Evolutionary conservation across 441 rosid species (phyloP).

Genomic region (Omphalea diandra): DNA sequence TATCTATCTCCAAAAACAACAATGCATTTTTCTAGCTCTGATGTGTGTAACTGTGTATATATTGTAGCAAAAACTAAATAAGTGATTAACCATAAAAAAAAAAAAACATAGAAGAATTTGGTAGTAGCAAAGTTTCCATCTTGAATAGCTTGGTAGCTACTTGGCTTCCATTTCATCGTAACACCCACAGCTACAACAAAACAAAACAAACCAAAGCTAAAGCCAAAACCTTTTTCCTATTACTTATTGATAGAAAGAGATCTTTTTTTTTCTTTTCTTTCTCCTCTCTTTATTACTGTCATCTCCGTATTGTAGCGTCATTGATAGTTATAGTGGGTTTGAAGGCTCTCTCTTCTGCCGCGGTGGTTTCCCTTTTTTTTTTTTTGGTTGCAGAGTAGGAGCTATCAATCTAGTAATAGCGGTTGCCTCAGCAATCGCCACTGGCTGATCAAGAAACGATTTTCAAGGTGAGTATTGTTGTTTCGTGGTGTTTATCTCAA

Average conservation of each 20-base stretch:
- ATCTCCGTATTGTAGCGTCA: too few species aligned
- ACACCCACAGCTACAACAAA: constrained; percentile 19
- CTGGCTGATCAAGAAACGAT: constrained; percentile 14
- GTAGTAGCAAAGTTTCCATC: neutral
- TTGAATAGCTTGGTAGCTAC: too few species aligned
- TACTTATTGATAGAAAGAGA: neutral
- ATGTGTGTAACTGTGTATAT: neutral
- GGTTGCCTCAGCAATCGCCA: constrained; percentile 32
- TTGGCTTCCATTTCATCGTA: neutral
- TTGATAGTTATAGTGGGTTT: too few species aligned
- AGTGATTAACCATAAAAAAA: neutral
- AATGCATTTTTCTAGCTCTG: too few species aligned
- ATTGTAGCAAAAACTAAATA: neutral
- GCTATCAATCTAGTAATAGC: constrained; percentile 33
- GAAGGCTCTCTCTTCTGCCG: neutral
- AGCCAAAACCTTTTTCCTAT: neutral
- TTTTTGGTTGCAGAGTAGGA: neutral
- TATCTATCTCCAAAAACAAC: neutral
- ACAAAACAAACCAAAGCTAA: neutral
- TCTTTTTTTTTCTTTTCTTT: constrained; percentile 5
- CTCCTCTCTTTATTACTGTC: too few species aligned
- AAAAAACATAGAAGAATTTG: too few species aligned
- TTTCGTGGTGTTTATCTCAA: constrained; percentile 30
- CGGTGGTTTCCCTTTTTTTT: too few species aligned
- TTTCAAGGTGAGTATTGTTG: constrained; percentile 35